phyloP scores from a whole-genome alignment of 768 basidiomycete genomes.

The Tricholoma furcatifolium region DNA sequence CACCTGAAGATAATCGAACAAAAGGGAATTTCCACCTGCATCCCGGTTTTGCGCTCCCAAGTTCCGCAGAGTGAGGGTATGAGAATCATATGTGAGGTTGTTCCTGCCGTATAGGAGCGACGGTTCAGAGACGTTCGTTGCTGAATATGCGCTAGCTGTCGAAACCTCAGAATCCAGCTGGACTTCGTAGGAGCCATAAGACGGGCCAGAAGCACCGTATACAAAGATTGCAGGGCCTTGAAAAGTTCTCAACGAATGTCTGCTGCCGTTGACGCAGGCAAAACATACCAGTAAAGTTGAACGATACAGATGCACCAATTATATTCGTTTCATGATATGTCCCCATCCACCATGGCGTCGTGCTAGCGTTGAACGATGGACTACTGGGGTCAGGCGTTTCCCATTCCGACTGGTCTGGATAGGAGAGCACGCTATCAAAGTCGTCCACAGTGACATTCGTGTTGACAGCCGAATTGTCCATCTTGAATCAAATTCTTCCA shows the following conservation, averaged over 20 bases:
- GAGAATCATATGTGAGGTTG: conserved; percentile 36
- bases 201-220: conserved; percentile 41
- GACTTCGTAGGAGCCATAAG: conserved; percentile 41
- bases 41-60: conserved; percentile 35
- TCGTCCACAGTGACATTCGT: conserved; percentile 46
- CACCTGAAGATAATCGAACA: conserved; percentile 41
- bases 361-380: conserved; percentile 29
- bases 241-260: background rate
- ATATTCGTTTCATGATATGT: conserved; percentile 43
- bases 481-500: conserved; percentile 5
- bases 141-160: conserved; percentile 31
- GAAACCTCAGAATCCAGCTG: conserved; percentile 31
- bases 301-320: conserved; percentile 31
- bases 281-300: conserved; percentile 43
- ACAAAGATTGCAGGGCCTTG: conserved; percentile 42
- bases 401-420: conserved; percentile 39
- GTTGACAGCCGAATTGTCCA: conserved; percentile 45
- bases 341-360: conserved; percentile 39
- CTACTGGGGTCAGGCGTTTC: conserved; percentile 47
- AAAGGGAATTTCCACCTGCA: conserved; percentile 33
- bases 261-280: background rate
- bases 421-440: conserved; percentile 44
- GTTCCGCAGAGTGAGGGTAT: conserved; percentile 39
- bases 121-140: conserved; percentile 29
- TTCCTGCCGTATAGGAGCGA: conserved; percentile 31